A percentile compares a stretch with the other conserved stretches of the same genome.
Conservation (phyloP, 1,284 basidiomycete species). For the Ustilago esculenta region DNA sequence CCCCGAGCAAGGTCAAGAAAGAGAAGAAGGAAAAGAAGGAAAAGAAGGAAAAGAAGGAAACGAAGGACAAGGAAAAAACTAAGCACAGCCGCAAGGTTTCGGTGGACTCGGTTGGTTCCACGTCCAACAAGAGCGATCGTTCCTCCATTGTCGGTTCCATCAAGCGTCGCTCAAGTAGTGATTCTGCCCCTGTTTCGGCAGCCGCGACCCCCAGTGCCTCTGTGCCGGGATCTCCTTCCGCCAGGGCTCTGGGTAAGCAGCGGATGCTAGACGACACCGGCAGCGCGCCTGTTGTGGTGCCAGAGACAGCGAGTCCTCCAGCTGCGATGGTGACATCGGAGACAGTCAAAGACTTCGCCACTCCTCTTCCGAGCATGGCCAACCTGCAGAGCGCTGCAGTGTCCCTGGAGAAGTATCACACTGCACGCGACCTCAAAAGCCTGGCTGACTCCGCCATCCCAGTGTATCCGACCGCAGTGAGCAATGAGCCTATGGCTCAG, state of each 20-base stretch:
- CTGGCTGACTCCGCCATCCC: constrained; percentile 26
- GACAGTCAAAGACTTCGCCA: constrained; percentile 21
- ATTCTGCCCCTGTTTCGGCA: constrained; percentile 1
- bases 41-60: constrained; percentile 35
- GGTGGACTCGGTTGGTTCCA: constrained; percentile 27
- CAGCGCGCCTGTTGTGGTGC: not conserved
- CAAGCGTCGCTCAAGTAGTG: constrained; percentile 12
- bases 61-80: constrained; percentile 37
- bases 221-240: constrained; percentile 21
- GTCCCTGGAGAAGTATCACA: constrained; percentile 40
- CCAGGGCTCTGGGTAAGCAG: constrained; percentile 35
- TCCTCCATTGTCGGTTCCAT: constrained; percentile 16
- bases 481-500: not conserved
- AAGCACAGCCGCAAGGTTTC: constrained; percentile 35
- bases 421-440: constrained; percentile 40
- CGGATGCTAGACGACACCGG: constrained; percentile 1
- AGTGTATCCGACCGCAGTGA: constrained; percentile 14
- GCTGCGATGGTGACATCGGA: constrained; percentile 18
- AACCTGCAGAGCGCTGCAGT: constrained; percentile 22
- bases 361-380: constrained; percentile 42
- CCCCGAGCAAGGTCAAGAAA: constrained; percentile 42
- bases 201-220: not conserved
- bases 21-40: constrained; percentile 37
- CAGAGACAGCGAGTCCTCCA: not conserved
- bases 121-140: constrained; percentile 26